Percentiles rank a stretch among this genome's conserved stretches.
These are phyloP conservation scores for Pouteria glomerata DNA, from an alignment of 148 eudicot genomes.

Conservation along the genomic window DNA sequence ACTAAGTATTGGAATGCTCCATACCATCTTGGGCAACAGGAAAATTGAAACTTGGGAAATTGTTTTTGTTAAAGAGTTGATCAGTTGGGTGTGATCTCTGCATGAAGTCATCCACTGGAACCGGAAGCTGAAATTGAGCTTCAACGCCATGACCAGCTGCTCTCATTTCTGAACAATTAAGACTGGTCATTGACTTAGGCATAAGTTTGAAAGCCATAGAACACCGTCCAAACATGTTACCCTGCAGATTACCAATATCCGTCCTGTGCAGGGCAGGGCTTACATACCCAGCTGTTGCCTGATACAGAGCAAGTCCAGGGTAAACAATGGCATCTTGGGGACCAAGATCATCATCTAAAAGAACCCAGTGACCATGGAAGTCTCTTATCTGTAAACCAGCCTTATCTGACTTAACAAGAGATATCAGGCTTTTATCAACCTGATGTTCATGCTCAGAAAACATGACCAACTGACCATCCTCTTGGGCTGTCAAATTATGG, in stretches of 20 bases:
- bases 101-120: constrained; percentile 97
- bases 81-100: constrained; percentile 78
- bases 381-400: constrained; percentile 80
- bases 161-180: constrained; percentile 91
- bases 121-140: constrained; percentile 95
- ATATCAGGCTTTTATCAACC: constrained; percentile 71
- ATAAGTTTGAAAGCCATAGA: constrained; percentile 86
- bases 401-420: constrained; percentile 81
- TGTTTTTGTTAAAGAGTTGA: constrained; percentile 61
- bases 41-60: constrained; percentile 54
- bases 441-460: constrained; percentile 76
- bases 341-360: constrained; percentile 90
- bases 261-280: constrained; percentile 70
- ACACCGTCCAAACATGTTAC: constrained; percentile 69
- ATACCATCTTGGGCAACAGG: constrained; percentile 73
- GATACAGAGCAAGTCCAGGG: constrained; percentile 90
- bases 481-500: constrained; percentile 66
- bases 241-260: constrained; percentile 57
- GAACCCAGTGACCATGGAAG: constrained; percentile 79
- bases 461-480: constrained; percentile 71
- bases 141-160: constrained; percentile 99
- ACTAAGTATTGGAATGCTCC: constrained; percentile 5
- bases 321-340: constrained; percentile 81
- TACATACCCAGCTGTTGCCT: constrained; percentile 88
- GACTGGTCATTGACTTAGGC: constrained; percentile 91